phyloP scores from a whole-genome alignment of 768 basidiomycete genomes.

The Megacollybia marginata region DNA sequence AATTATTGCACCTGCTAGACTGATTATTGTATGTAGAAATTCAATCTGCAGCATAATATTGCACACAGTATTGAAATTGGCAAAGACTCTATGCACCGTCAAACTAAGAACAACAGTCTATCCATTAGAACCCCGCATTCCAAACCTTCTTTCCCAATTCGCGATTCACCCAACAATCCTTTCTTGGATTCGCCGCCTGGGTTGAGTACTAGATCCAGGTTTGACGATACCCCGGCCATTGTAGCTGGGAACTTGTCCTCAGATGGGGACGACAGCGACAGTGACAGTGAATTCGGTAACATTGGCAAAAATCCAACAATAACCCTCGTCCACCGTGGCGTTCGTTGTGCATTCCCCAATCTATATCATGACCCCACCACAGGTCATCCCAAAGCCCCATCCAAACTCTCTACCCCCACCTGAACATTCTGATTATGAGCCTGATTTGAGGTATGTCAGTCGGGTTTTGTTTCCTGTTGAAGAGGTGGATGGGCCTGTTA shows the following conservation, averaged over 20 bases:
- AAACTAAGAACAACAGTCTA: too few relatives aligned
- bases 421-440: conserved; percentile 39
- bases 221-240: conserved; percentile 1
- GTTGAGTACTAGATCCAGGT: conserved; percentile 3
- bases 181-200: conserved; percentile 25
- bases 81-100: too few relatives aligned
- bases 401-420: conserved; percentile 32
- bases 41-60: too few relatives aligned
- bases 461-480: conserved; percentile 1
- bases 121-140: not conserved
- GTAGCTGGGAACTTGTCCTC: conserved; percentile 2
- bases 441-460: conserved; percentile 8
- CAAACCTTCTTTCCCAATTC: conserved; percentile 16
- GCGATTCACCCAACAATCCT: conserved; percentile 47
- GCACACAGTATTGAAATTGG: too few relatives aligned
- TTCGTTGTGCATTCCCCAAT: conserved; percentile 35
- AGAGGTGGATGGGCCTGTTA: too few relatives aligned
- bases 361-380: conserved; percentile 27
- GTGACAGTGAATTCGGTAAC: conserved; percentile 30
- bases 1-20: too few relatives aligned
- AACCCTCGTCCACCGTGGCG: conserved; percentile 34
- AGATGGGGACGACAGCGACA: conserved; percentile 37
- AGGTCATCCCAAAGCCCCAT: conserved; percentile 6
- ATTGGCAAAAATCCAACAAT: conserved; percentile 1
- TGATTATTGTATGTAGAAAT: too few relatives aligned